Base-by-base conservation (phyloP, 306 rosid genomes). In the Acacia melanoxylon region DNA sequence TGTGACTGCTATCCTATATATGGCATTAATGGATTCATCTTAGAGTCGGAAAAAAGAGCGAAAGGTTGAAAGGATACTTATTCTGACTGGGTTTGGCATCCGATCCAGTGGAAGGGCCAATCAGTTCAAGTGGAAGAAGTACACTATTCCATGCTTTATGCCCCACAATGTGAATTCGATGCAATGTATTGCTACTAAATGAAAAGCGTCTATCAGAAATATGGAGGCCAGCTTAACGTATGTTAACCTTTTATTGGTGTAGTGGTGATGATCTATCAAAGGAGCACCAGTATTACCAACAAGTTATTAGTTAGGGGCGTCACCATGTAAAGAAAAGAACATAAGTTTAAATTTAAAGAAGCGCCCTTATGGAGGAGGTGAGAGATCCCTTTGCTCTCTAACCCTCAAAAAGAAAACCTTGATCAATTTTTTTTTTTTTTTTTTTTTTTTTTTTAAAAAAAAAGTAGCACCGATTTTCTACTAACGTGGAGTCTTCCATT, bases 161-260 rank as follows among this genome's bases (percentile, higher is more conserved):
- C 20, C 46, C 20, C 63, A 46, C 42, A 40, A 22, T 25, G 51
- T 31, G 41, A 72, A 72, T 72, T 83, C 76, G 42, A 68, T 83
- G 76, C 66, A 54, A 65, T 78, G 80, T 42, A 73, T 79, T 52
- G 17, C 31, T 5, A 35, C 25, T 11, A 42, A n/a, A 25, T 12
- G 27, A 68, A 48, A 45, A 46, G 59, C 61, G 52, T 44, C 49
- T 22, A 77, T 72, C 33, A 14, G 63, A 72, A 72, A 73, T 29
- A 51, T 74, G 42, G 15, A 40, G 83, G 79, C 70, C 74, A 63
- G 74, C 68, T 68, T 48, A 37, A 70, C 79, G 46, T 33, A 25
- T 54, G 45, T 46, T 63, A 20, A 52, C 54, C 72, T 56, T 59
- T 52, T 22, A 11, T 19, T 17, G 16, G 44, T 42, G 44, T 58